Conservation (phyloP, 768 basidiomycete genomes). For the Clitopilus passeckerianus region DNA sequence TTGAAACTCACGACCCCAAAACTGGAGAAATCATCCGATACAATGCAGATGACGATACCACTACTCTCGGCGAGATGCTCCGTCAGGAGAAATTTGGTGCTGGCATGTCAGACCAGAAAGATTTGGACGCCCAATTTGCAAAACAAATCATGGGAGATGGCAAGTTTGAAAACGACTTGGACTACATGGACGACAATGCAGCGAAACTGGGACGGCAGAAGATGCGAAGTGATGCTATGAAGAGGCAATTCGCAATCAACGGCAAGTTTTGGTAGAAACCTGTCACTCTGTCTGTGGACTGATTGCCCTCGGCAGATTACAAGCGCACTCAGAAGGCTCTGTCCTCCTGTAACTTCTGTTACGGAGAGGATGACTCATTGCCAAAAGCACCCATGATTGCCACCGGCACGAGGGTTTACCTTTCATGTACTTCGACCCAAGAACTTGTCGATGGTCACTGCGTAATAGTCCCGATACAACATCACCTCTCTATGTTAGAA, state of each 20-base stretch:
- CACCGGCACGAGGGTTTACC: constrained; percentile 85
- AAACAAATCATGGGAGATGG: constrained; percentile 83
- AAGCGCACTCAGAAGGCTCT: constrained; percentile 90
- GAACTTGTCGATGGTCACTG: constrained; percentile 93
- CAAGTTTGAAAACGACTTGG: constrained; percentile 83
- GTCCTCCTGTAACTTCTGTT: constrained; percentile 84
- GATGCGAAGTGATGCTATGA: constrained; percentile 96
- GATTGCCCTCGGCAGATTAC: constrained; percentile 60
- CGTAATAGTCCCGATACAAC: constrained; percentile 93
- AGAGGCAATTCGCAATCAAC: constrained; percentile 93
- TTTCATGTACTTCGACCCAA: constrained; percentile 85
- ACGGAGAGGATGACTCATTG: constrained; percentile 84
- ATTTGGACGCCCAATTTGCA: constrained; percentile 87
- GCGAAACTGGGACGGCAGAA: constrained; percentile 89
- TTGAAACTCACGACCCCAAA: constrained; percentile 86
- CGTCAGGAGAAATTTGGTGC: constrained; percentile 90
- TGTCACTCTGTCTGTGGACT: background rate
- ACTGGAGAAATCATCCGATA: constrained; percentile 87
- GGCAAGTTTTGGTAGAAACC: constrained; percentile 40
- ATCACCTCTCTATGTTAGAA: constrained; percentile 87
- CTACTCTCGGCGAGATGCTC: constrained; percentile 86
- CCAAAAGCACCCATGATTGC: constrained; percentile 88
- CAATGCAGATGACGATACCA: constrained; percentile 87
- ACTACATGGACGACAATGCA: constrained; percentile 97
- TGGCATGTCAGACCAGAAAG: constrained; percentile 87